Conservation (phyloP, 495 filamentous ascomycete species). For the Aspergillus saccharolyticus region DNA sequence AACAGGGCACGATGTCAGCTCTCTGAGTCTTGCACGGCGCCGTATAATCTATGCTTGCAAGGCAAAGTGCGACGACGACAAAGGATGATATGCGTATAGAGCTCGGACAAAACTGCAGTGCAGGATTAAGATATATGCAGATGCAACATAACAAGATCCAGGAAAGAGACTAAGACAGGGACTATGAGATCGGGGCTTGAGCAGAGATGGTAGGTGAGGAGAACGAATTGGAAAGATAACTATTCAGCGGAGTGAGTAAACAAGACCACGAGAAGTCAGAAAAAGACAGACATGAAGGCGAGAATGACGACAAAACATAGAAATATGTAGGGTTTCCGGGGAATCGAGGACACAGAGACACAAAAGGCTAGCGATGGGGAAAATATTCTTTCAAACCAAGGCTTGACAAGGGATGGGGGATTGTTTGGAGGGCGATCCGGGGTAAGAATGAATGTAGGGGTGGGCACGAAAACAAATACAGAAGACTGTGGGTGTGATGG, state of each 20-base stretch:
- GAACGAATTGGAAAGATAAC: not conserved
- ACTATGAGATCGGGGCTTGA: no score
- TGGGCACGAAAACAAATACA: conserved; percentile 7
- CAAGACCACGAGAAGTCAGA: not conserved
- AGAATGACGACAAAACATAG: conserved; percentile 7
- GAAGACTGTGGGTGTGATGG: not conserved
- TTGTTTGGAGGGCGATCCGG: conserved; percentile 1
- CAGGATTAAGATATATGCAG: not conserved
- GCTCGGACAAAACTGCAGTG: not conserved
- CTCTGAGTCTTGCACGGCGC: not conserved
- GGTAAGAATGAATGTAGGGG: conserved; percentile 7
- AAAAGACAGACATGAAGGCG: not conserved
- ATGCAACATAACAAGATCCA: not conserved
- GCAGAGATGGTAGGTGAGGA: not conserved
- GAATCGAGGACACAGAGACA: no score
- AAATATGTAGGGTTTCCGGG: not conserved
- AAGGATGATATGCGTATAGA: not conserved
- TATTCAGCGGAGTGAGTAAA: not conserved
- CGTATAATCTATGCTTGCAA: not conserved
- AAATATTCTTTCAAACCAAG: not conserved
- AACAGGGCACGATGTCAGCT: conserved; percentile 3
- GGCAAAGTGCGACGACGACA: not conserved
- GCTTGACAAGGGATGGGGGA: conserved; percentile 8
- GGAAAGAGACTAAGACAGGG: not conserved
- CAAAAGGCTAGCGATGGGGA: conserved; percentile 3